Percentiles rank a stretch among this genome's conserved stretches.
Conservation (phyloP, 2,329 filamentous ascomycete species). For the Calonectria honghensis region DNA sequence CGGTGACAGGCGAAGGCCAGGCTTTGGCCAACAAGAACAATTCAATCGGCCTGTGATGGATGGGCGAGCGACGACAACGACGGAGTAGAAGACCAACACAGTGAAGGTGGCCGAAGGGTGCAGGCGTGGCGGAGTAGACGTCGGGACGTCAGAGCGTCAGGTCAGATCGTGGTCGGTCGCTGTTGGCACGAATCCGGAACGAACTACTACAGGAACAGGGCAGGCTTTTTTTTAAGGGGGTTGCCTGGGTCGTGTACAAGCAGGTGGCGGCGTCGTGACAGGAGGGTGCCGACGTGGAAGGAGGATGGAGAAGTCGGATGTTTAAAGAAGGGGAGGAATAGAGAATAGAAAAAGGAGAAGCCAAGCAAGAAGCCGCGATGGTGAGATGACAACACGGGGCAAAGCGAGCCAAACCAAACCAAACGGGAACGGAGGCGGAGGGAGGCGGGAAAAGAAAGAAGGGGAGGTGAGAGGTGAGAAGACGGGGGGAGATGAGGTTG, state of each 20-base stretch:
- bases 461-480: constrained; percentile 45
- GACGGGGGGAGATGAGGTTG: constrained; percentile 51
- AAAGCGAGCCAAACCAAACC: constrained; percentile 18
- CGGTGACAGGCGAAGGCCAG: constrained; percentile 22
- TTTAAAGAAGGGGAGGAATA: constrained; percentile 26
- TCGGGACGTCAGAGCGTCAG: constrained; percentile 47
- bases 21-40: constrained; percentile 46
- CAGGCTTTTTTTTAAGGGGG: constrained; percentile 5
- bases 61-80: constrained; percentile 39
- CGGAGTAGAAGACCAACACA: constrained; percentile 47
- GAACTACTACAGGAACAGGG: constrained; percentile 23
- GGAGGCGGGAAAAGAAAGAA: constrained; percentile 42
- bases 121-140: constrained; percentile 49
- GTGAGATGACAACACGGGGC: constrained; percentile 28
- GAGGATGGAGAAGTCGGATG: constrained; percentile 17
- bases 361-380: constrained; percentile 26
- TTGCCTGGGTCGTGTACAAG: constrained; percentile 32
- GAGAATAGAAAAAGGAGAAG: constrained; percentile 24
- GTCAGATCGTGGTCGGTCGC: constrained; percentile 41
- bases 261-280: constrained; percentile 14
- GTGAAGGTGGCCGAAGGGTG: constrained; percentile 50
- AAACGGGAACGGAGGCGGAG: constrained; percentile 34
- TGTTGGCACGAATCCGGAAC: constrained; percentile 34
- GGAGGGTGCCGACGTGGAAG: not conserved
- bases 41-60: constrained; percentile 26